Evolutionary conservation across 1,284 basidiomycete genomes (phyloP), one percentile per base, ranked within the genome.

Genomic region (Somion occarium): DNA sequence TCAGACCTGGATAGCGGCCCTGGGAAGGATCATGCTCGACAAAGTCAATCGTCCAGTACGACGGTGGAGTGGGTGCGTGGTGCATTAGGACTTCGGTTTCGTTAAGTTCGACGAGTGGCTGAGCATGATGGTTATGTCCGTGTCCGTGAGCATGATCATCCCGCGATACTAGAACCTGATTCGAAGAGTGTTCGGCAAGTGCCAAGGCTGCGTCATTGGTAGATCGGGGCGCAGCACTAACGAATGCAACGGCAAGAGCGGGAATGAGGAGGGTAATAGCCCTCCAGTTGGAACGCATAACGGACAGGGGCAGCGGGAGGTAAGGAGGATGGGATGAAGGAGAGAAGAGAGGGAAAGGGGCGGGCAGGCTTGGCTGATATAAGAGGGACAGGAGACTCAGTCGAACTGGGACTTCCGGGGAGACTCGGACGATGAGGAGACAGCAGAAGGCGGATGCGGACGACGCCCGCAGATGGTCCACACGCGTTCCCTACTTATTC

Each of bases 21-120:
- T 73, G 67, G 13, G 67, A 65, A 11, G 71, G 65, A 50, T 74
- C 73, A 2, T 65, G 67, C 49, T 79, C 74, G 38, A 85, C 81
- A 59, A 82, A 78, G 63, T 91, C 89, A 57, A 87, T 79, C 5
- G 85, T 82, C 68, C 82, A 91, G 64, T 91, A 93, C 2, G 89
- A 91, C 0, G 83, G 79, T 0, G 86, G 85, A 0, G 85, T 88
- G 0, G 83, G 81, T 1, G 70, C 64, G 63, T 91, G 89, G 53
- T 71, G 69, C 57, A 79, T 64, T 19, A 79, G 72, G 42, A 91
- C 69, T 47, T 83, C 80, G 0, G 86, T 85, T 63, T 92, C 91
- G 63, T 92, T 89, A 44, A 92, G 72, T 56, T 78, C 71, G 15
- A 73, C 53, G 19, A 82, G 59, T n/a, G 85, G 83, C 3, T 72